Base-by-base conservation (phyloP, 306 rosid species). In the Fagus sylvatica region DNA sequence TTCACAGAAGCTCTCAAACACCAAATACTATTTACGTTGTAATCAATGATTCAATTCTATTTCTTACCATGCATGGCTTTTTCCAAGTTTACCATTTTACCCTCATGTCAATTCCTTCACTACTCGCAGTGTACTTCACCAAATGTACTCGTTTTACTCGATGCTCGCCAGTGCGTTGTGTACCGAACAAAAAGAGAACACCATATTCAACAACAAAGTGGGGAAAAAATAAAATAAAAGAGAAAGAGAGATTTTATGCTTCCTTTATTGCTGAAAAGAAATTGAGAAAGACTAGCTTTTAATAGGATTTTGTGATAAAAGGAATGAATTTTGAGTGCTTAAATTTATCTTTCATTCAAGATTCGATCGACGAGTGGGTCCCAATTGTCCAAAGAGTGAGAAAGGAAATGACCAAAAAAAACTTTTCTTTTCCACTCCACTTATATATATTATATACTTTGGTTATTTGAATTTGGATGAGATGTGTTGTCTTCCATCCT, bases 361-460 rank as follows among this genome's bases (percentile, higher is more conserved):
- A 65, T 65, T 1, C 46, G 49, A 65, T 65, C 16, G 30, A 65
- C 32, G 17, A 17, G 71, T 65, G 71, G 71, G 71, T 65, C 71
- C 49, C 0, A 65, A 64, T 34, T 62, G 28, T 64, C 46, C 46
- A 16, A 64, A 36, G 43, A 61, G 68, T 11, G 34, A 9, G 4
- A 64, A 36, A 16, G 39, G 11, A 3, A 13, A 65, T 65, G 71
- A 17, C 28, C 49, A 39, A 65, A 7, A 17, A 17, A n/a, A 36
- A 8, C 48, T 59, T 65, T 34, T 39, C 49, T 17, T 65, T 65
- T 37, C 62, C 10, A 19, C 13, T 22, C 11, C 11, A 46, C 51
- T 46, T 46, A 2, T 10, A 46, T 46, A 13, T 46, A 46, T 46
- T 46, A 22, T 22, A 22, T 22, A 22, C 28, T 22, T 22, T 22